Conservation (phyloP, 768 basidiomycete genomes). For the Agrocybe pediades region DNA sequence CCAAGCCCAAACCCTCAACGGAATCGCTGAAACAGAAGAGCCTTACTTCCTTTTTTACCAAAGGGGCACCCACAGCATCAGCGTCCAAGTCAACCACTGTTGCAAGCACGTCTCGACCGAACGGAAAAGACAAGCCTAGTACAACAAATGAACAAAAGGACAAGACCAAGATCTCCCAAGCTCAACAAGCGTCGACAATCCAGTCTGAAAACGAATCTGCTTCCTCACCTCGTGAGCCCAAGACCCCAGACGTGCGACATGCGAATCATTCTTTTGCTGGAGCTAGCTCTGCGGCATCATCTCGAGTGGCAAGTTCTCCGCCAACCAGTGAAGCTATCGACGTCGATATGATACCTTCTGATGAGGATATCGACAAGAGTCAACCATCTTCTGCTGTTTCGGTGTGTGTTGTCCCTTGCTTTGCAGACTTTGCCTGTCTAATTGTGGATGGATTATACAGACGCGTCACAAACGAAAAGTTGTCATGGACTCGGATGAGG, state of each 20-base stretch:
- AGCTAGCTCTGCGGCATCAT: constrained; percentile 42
- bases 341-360: constrained; percentile 67
- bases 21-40: constrained; percentile 71
- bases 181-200: too few species aligned
- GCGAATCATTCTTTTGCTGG: constrained; percentile 12
- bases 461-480: constrained; percentile 66
- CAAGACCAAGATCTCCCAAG: constrained; percentile 21
- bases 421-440: not conserved
- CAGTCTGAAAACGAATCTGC: constrained; percentile 7
- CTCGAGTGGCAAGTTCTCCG: constrained; percentile 60
- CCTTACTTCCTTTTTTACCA: constrained; percentile 67
- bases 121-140: constrained; percentile 17
- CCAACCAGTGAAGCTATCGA: constrained; percentile 81
- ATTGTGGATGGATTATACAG: constrained; percentile 23
- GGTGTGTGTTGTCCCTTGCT: constrained; percentile 26
- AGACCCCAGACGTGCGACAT: constrained; percentile 40
- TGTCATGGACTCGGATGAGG: constrained; percentile 70
- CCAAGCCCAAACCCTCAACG: constrained; percentile 39
- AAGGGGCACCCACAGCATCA: constrained; percentile 27
- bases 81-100: constrained; percentile 18
- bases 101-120: constrained; percentile 16
- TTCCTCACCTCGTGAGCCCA: constrained; percentile 35
- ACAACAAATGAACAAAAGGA: constrained; percentile 11
- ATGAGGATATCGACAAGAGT: constrained; percentile 37
- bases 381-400: constrained; percentile 26